Evolutionary conservation across 1,139 yeast species (phyloP).

Genomic region (Debaryomyces sp.): DNA sequence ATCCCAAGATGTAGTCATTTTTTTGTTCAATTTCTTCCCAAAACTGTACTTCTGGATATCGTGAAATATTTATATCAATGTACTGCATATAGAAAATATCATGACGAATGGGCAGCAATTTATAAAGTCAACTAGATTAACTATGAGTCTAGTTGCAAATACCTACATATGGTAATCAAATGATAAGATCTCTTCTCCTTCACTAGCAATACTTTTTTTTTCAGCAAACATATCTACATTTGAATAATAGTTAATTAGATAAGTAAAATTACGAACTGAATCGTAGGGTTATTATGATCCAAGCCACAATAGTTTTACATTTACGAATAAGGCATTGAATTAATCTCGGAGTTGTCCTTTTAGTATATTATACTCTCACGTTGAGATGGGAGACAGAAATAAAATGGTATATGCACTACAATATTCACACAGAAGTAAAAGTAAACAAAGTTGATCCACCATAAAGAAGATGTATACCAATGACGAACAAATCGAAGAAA

Average conservation of each 20-base stretch:
- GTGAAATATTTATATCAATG: background rate
- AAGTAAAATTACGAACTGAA: too few species aligned
- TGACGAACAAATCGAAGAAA: background rate
- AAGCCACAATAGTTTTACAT: background rate
- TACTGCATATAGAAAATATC: conserved; percentile 1
- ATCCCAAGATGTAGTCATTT: conserved; percentile 43
- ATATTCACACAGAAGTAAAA: background rate
- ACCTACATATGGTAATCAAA: background rate
- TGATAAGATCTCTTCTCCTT: background rate
- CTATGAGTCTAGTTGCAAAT: background rate
- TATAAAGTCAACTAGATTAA: conserved; percentile 17
- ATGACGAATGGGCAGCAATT: conserved; percentile 15
- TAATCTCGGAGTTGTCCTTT: background rate
- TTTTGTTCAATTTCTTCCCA: background rate
- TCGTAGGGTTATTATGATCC: background rate
- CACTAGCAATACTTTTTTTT: background rate
- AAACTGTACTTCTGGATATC: background rate
- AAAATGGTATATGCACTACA: background rate
- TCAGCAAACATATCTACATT: background rate
- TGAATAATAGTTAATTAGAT: too few species aligned
- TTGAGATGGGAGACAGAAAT: too few species aligned
- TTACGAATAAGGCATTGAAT: background rate
- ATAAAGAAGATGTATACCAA: conserved; percentile 2
- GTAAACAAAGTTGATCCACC: conserved; percentile 2
- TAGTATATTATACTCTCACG: too few species aligned